These are phyloP conservation scores for Pleurotus djamor DNA, from an alignment of 768 basidiomycete genomes.

Conservation along the genomic window DNA sequence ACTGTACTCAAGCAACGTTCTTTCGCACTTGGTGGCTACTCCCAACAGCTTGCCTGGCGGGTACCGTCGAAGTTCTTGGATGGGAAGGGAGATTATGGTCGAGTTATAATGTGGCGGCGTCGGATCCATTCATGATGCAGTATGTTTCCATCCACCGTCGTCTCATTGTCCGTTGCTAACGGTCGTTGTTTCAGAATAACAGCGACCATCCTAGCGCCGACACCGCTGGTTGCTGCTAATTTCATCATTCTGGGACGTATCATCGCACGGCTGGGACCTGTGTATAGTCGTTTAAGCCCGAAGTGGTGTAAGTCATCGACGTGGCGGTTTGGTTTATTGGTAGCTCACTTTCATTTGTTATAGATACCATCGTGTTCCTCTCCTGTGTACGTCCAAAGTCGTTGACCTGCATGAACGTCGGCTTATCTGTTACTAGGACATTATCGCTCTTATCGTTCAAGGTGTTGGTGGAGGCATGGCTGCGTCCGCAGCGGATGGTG, in stretches of 20 bases:
- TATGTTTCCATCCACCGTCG: constrained; percentile 14
- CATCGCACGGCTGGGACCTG: constrained; percentile 37
- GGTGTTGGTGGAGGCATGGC: constrained; percentile 53
- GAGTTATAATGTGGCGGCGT: constrained; percentile 12
- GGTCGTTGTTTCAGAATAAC: constrained; percentile 34
- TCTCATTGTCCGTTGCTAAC: not conserved
- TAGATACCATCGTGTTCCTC: constrained; percentile 43
- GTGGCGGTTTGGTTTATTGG: not conserved
- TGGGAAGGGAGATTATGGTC: constrained; percentile 43
- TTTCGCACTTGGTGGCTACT: constrained; percentile 38
- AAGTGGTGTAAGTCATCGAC: constrained; percentile 31
- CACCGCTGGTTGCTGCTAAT: constrained; percentile 55
- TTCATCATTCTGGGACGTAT: constrained; percentile 56
- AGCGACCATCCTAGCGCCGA: constrained; percentile 53
- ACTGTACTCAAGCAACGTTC: constrained; percentile 26
- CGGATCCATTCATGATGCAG: constrained; percentile 42
- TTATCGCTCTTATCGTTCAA: constrained; percentile 53
- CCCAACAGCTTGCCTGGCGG: constrained; percentile 32
- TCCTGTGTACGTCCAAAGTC: constrained; percentile 21
- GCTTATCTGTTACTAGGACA: too few species aligned
- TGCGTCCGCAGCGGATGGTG: constrained; percentile 18
- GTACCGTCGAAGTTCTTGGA: constrained; percentile 35
- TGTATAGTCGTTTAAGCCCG: constrained; percentile 45
- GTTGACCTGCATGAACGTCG: too few species aligned
- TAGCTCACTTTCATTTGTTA: not conserved